A percentile compares a stretch with the other conserved stretches of the same genome.
Conservation (phyloP, 768 basidiomycete genomes). For the Clathrus columnatus region DNA sequence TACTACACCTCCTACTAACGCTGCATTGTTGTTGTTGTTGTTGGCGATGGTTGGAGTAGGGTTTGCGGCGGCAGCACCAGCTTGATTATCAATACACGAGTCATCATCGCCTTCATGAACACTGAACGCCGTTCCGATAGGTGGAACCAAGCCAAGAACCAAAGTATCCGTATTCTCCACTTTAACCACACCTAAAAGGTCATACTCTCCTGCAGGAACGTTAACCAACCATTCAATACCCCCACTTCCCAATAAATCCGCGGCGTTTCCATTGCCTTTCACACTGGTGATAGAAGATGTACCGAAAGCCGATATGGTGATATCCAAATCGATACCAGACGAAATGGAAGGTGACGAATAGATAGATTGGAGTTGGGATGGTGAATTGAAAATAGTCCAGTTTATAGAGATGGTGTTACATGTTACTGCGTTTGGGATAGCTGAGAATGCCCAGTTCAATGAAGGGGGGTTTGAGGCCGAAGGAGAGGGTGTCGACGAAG, state of each 20-base stretch:
- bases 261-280: not conserved
- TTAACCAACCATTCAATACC: not conserved
- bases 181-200: not conserved
- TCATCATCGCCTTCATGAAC: not conserved
- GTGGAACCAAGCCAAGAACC: not conserved
- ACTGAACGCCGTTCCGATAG: not conserved
- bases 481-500: not conserved
- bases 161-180: not conserved
- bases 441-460: not conserved
- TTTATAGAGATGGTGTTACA: not conserved
- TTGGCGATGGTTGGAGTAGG: too few relatives aligned
- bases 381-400: not conserved
- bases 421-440: not conserved
- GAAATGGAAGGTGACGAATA: not conserved
- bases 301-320: not conserved
- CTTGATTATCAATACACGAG: not conserved
- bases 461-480: not conserved
- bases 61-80: not conserved
- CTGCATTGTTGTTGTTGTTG: constrained; percentile 28
- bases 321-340: not conserved
- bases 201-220: not conserved
- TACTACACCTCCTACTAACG: constrained; percentile 58
- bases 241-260: not conserved
- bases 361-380: not conserved
- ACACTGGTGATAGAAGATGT: not conserved